Conservation (phyloP, 164 flowering plant genomes). For the Kingdonia uniflora region DNA sequence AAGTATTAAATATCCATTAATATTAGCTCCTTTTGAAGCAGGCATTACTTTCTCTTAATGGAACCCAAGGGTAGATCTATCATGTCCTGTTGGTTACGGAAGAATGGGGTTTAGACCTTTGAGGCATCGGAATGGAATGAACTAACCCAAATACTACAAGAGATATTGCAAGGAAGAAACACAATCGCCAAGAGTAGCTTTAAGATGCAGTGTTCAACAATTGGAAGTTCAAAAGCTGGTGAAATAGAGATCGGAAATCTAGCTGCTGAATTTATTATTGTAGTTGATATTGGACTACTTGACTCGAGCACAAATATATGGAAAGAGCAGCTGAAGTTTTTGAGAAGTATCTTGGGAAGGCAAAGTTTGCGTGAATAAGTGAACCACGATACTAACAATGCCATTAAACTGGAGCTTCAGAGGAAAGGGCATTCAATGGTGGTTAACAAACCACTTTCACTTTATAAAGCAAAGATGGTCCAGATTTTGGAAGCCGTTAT, state of each 20-base stretch:
- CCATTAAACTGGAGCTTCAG: conserved; percentile 68
- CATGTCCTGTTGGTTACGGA: conserved; percentile 59
- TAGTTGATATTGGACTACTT: conserved; percentile 70
- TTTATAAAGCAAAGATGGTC: conserved; percentile 75
- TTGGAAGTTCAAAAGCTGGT: conserved; percentile 22
- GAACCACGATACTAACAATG: conserved; percentile 69
- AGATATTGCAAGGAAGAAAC: conserved; percentile 27
- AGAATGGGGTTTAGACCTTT: conserved; percentile 38
- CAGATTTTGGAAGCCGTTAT: conserved; percentile 66
- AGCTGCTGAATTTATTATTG: conserved; percentile 30
- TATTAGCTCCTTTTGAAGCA: conserved; percentile 15
- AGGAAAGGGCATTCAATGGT: conserved; percentile 61
- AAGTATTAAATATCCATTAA: too few relatives aligned
- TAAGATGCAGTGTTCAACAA: conserved; percentile 16
- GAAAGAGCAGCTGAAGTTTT: conserved; percentile 81
- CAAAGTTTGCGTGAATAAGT: conserved; percentile 80
- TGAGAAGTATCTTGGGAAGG: conserved; percentile 41
- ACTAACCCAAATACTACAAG: conserved; percentile 55
- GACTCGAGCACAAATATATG: conserved; percentile 75
- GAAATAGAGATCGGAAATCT: conserved; percentile 16
- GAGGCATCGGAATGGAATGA: conserved; percentile 93
- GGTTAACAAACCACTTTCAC: conserved; percentile 73
- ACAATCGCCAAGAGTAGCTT: conserved; percentile 12
- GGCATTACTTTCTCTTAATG: conserved; percentile 75
- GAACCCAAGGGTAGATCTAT: conserved; percentile 46